Percentiles rank a stretch among this genome's conserved stretches.
These are phyloP conservation scores for Lactarius psammicola DNA, from an alignment of 768 basidiomycete species.

Conservation along the genomic window DNA sequence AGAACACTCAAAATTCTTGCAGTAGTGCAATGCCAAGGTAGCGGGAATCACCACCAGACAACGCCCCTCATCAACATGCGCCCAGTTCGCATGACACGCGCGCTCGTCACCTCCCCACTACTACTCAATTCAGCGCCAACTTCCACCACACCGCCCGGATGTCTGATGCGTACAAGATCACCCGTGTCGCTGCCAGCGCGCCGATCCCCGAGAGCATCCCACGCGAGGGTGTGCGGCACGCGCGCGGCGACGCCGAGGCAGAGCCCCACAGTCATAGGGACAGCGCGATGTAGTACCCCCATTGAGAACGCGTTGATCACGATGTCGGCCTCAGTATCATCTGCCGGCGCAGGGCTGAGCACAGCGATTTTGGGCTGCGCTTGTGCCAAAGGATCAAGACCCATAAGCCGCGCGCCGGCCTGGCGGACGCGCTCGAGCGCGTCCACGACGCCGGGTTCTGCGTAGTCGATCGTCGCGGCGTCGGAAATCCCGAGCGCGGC, in stretches of 20 bases:
- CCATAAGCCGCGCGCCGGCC: constrained; percentile 57
- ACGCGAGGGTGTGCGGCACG: constrained; percentile 53
- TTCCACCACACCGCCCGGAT: constrained; percentile 66
- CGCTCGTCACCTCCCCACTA: constrained; percentile 51
- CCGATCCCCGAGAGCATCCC: constrained; percentile 43
- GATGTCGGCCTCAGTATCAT: constrained; percentile 46
- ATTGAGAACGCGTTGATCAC: constrained; percentile 62
- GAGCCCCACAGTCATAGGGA: constrained; percentile 71
- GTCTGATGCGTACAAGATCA: constrained; percentile 49
- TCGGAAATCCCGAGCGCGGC: constrained; percentile 38
- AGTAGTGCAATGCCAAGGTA: neutral
- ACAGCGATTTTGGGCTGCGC: constrained; percentile 73
- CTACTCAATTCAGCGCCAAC: constrained; percentile 56
- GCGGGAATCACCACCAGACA: constrained; percentile 55
- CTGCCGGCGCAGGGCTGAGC: constrained; percentile 40
- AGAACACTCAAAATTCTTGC: no score
- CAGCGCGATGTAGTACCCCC: constrained; percentile 68
- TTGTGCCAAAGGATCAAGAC: constrained; percentile 57
- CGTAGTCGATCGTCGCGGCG: constrained; percentile 29
- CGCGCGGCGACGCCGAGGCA: constrained; percentile 65
- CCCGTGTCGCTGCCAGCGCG: constrained; percentile 12
- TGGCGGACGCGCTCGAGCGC: constrained; percentile 55
- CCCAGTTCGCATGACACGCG: constrained; percentile 66
- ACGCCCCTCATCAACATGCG: constrained; percentile 67
- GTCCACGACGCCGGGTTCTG: constrained; percentile 26